phyloP scores from a whole-genome alignment of 352 stramenopile species.

The Peronosclerospora sorghi region DNA sequence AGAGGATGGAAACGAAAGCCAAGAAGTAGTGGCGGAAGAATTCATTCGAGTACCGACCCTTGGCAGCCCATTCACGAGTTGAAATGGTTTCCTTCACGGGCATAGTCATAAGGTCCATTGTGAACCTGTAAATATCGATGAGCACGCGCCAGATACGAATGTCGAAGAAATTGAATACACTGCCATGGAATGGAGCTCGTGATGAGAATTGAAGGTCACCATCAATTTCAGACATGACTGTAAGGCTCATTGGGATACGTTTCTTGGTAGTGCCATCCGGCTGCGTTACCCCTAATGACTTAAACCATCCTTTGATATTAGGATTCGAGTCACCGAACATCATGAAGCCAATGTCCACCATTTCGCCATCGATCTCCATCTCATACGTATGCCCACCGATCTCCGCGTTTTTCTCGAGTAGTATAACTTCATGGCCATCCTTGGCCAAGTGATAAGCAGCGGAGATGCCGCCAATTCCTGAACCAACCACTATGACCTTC shows the following conservation, averaged over 20 bases:
- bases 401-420: slow-evolving; percentile 74
- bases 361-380: slow-evolving; percentile 80
- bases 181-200: slow-evolving; percentile 56
- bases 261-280: slow-evolving; percentile 78
- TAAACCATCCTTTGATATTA: slow-evolving; percentile 87
- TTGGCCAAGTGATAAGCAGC: slow-evolving; percentile 77
- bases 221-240: slow-evolving; percentile 67
- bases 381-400: slow-evolving; percentile 78
- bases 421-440: slow-evolving; percentile 70
- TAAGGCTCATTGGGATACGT: slow-evolving; percentile 82
- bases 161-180: slow-evolving; percentile 57
- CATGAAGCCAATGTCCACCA: slow-evolving; percentile 84
- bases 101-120: slow-evolving; percentile 79
- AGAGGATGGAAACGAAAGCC: slow-evolving; percentile 78
- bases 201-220: slow-evolving; percentile 83
- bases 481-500: slow-evolving; percentile 80
- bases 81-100: slow-evolving; percentile 63
- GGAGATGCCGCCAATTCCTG: slow-evolving; percentile 73
- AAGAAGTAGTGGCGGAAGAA: slow-evolving; percentile 86
- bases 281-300: slow-evolving; percentile 74
- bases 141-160: slow-evolving; percentile 74
- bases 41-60: slow-evolving; percentile 63
- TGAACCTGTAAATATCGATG: slow-evolving; percentile 82
- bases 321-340: slow-evolving; percentile 86
- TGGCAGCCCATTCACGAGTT: slow-evolving; percentile 62